Base-by-base conservation (phyloP, 192 early-diverging fungal species). In the Entomortierella parvispora region DNA sequence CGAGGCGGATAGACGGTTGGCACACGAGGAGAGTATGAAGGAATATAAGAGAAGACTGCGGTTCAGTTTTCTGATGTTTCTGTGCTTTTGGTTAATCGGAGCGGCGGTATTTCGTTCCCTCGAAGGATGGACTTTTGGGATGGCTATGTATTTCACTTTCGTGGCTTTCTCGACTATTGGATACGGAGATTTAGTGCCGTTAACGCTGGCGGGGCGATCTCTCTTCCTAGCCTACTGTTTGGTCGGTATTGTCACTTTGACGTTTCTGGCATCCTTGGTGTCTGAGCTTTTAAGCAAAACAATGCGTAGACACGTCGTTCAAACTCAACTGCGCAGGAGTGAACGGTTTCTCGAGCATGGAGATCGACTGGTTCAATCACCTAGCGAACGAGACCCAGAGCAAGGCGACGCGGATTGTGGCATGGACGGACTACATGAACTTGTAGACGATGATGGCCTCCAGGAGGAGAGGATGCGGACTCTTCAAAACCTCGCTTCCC, bases 141-240 rank as follows among this genome's bases (percentile, higher is more conserved):
- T 23, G 15, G 32, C 56, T 2, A 58, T 58, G 56, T 58, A 58
- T 31, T 58, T 58, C 15, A 58, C 20, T 31, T 58, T 58, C 40
- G 22, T 58, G 12, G 56, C 56, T 2, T 58, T 58, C 25, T 58
- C 56, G 37, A 33, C 56, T 58, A 58, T 58, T 25, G 56, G 56
- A 1, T 58, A 58, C 22, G 56, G 56, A 1, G 56, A 58, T 42
- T 12, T 58, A 20, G 56, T 58, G 22, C 56, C 56, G 15, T 22
- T 58, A n/a, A 33, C 56, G 9, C 34, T 58, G 34, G 56, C 56
- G n/a, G 56, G 56, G 15, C 56, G 56, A 33, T 26, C 56, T 8
- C 28, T 58, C n/a, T 58, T 58, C 34, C 12, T 58, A 34, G 56
- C 56, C 0, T 58, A 58, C 22, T 58, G 56, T 43, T 34, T 58